Conservation (phyloP, 345 rosid genomes). For the Camelina laxa region DNA sequence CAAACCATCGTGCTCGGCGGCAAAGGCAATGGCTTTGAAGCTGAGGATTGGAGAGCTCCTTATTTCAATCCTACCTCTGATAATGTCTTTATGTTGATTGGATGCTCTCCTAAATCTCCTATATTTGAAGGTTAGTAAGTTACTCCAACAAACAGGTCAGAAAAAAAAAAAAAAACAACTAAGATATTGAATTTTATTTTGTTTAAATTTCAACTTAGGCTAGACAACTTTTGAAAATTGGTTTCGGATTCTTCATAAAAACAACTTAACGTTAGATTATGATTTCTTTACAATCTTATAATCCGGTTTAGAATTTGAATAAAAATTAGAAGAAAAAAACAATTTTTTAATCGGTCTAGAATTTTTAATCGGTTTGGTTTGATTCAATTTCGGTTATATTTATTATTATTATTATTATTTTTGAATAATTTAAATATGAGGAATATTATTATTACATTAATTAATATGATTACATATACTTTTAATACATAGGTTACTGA, state of each 20-base stretch:
- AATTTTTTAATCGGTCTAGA: too few species aligned
- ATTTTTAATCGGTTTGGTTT: neutral
- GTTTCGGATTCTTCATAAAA: neutral
- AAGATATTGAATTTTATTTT: neutral
- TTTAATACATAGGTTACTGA: neutral
- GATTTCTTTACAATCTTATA: neutral
- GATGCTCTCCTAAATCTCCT: constrained; percentile 80
- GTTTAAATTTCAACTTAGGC: neutral
- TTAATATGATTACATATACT: neutral
- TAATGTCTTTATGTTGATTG: constrained; percentile 85
- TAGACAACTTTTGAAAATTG: neutral
- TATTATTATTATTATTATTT: too few species aligned
- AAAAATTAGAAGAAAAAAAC: too few species aligned
- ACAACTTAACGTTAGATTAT: neutral
- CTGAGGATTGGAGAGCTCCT: constrained; percentile 76
- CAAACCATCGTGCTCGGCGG: constrained; percentile 68
- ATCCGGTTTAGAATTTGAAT: neutral
- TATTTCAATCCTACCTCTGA: constrained; percentile 73
- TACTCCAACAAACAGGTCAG: neutral
- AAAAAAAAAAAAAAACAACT: neutral
- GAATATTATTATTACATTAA: neutral
- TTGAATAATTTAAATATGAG: neutral
- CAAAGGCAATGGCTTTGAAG: constrained; percentile 80
- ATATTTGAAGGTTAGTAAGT: constrained; percentile 59
- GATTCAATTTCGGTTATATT: neutral